These are phyloP conservation scores for Carex pumila DNA, from an alignment of 176 grass and related monocot species.

Conservation along the genomic window DNA sequence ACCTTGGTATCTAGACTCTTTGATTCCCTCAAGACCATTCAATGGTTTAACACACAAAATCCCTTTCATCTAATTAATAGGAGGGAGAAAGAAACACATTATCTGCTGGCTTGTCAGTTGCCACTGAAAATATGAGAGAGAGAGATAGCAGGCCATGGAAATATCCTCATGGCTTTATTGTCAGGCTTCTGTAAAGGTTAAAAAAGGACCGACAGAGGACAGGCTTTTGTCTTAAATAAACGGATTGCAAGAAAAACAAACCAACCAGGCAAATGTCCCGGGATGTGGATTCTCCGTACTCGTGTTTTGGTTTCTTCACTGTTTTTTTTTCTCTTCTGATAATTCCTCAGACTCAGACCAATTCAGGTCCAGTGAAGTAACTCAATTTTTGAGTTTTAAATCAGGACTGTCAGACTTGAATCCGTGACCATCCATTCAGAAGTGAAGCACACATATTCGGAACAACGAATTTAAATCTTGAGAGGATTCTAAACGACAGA, in stretches of 20 bases:
- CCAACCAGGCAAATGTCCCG: not conserved
- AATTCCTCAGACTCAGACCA: not conserved
- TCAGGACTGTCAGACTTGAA: too few species aligned
- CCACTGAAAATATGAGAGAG: not conserved
- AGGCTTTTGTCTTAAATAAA: slow-evolving; percentile 16
- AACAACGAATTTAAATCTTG: too few species aligned
- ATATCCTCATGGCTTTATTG: not conserved
- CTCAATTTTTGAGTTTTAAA: too few species aligned
- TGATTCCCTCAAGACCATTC: not conserved
- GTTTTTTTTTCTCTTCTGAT: not conserved
- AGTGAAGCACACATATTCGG: too few species aligned
- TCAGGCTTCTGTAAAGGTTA: not conserved
- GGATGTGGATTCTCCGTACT: slow-evolving; percentile 1
- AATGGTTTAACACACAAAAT: not conserved
- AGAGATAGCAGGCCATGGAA: not conserved
- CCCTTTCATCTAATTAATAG: not conserved
- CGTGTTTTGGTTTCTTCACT: slow-evolving; percentile 2
- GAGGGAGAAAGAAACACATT: not conserved
- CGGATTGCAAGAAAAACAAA: not conserved
- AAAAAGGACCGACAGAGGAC: not conserved
- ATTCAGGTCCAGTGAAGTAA: too few species aligned
- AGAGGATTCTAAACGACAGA: too few species aligned
- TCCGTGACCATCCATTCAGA: too few species aligned
- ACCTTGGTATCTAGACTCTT: not conserved
- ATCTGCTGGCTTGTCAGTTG: not conserved